A percentile compares a stretch with the other conserved stretches of the same genome.
These are phyloP conservation scores for Kalmanozyma brasiliensis DNA, from an alignment of 1,284 basidiomycete genomes.

Conservation along the genomic window DNA sequence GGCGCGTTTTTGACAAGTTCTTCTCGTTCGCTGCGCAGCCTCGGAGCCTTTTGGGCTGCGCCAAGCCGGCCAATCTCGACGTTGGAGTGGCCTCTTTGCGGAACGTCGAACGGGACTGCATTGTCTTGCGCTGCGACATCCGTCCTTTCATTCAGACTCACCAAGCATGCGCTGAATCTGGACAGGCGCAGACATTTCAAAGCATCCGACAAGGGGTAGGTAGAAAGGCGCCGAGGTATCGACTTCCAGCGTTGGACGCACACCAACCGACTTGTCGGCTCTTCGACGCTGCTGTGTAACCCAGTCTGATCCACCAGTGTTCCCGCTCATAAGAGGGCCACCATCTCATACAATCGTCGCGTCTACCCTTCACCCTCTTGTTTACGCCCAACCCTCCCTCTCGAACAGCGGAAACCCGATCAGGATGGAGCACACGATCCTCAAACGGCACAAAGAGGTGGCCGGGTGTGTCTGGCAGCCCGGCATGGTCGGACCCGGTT, in stretches of 20 bases:
- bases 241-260: too few species aligned
- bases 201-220: too few species aligned
- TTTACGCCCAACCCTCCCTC: background rate
- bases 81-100: background rate
- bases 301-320: too few species aligned
- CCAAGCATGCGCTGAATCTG: too few species aligned
- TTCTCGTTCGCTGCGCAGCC: slow-evolving; percentile 1
- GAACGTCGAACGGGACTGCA: too few species aligned
- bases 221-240: too few species aligned
- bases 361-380: background rate
- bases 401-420: background rate
- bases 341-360: background rate
- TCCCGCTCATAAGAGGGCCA: too few species aligned
- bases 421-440: slow-evolving; percentile 21
- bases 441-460: slow-evolving; percentile 38
- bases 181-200: too few species aligned
- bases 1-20: slow-evolving; percentile 6
- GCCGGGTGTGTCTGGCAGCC: slow-evolving; percentile 47
- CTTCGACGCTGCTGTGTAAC: background rate
- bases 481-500: slow-evolving; percentile 43
- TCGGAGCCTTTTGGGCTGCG: slow-evolving; percentile 9
- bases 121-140: too few species aligned
- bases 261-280: too few species aligned
- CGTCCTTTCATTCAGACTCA: too few species aligned
- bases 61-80: slow-evolving; percentile 1